A percentile compares a stretch with the other conserved stretches of the same genome.
phyloP scores from a whole-genome alignment of 2,329 filamentous ascomycete genomes.

The Aotearoamyces nothofagi region DNA sequence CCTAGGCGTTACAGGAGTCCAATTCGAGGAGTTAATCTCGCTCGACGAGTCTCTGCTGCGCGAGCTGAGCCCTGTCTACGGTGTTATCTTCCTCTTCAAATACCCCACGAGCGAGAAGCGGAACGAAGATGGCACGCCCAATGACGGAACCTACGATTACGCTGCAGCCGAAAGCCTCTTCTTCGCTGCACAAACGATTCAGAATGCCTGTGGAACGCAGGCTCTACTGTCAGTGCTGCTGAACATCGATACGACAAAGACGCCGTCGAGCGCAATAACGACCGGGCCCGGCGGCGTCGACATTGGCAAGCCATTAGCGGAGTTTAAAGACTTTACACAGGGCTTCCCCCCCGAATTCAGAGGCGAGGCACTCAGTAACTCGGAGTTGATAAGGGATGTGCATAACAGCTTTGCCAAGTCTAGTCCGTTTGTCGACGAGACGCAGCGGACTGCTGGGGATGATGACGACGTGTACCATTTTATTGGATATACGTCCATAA shows the following conservation, averaged over 20 bases:
- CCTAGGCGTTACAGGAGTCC: conserved; percentile 82
- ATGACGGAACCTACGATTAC: conserved; percentile 71
- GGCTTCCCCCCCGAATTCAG: conserved; percentile 52
- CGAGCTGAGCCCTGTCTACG: conserved; percentile 66
- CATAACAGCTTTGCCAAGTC: conserved; percentile 63
- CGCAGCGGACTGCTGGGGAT: conserved; percentile 51
- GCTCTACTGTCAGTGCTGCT: conserved; percentile 82
- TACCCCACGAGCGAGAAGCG: conserved; percentile 60
- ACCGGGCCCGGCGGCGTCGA: no score
- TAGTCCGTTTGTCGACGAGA: conserved; percentile 89
- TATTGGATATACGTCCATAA: conserved; percentile 79
- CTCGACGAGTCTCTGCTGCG: conserved; percentile 65
- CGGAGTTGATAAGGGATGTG: conserved; percentile 38
- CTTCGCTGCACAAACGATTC: conserved; percentile 94
- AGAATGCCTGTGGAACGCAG: conserved; percentile 96
- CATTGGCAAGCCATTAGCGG: conserved; percentile 42
- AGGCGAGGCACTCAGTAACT: conserved; percentile 58
- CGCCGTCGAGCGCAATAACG: no score
- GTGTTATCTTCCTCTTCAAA: conserved; percentile 99
- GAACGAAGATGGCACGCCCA: conserved; percentile 40
- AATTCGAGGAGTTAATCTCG: conserved; percentile 91
- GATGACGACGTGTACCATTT: conserved; percentile 95
- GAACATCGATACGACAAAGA: conserved; percentile 51
- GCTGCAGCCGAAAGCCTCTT: conserved; percentile 64
- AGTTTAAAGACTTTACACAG: conserved; percentile 59